Conservation (phyloP, 192 early-diverging fungal species). For the Coemansia sp. region DNA sequence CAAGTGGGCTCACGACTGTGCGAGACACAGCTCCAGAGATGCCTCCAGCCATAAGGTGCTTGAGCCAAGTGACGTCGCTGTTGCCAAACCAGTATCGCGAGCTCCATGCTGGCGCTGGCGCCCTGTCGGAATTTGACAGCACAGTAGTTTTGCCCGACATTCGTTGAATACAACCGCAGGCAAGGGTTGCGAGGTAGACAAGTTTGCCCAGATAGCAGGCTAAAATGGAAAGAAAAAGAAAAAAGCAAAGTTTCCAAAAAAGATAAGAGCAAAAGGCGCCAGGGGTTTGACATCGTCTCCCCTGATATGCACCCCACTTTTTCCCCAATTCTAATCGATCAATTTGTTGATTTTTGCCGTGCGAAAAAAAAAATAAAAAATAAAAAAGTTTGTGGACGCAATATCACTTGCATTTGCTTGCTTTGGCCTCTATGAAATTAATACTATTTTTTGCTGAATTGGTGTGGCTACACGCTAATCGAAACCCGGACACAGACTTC, state of each 20-base stretch:
- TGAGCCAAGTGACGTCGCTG: conserved; percentile 60
- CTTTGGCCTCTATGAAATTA: too few species aligned
- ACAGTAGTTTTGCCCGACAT: conserved; percentile 31
- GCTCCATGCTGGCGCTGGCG: conserved; percentile 36
- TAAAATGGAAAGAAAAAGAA: conserved; percentile 5
- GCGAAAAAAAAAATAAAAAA: neutral
- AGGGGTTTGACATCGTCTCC: neutral
- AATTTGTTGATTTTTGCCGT: neutral
- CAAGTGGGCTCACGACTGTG: conserved; percentile 76
- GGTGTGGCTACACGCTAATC: neutral
- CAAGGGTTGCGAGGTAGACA: neutral
- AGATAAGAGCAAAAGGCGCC: neutral
- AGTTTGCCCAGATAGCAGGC: neutral
- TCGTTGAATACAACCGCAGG: neutral
- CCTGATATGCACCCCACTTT: neutral
- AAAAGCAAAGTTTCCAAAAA: conserved; percentile 1
- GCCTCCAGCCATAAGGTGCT: conserved; percentile 75
- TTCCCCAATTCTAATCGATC: neutral
- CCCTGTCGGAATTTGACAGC: conserved; percentile 22
- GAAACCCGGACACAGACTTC: neutral
- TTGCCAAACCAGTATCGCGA: conserved; percentile 55
- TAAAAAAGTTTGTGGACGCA: neutral
- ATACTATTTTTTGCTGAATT: neutral
- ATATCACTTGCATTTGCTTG: too few species aligned
- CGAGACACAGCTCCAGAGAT: conserved; percentile 75